A percentile compares a stretch with the other conserved stretches of the same genome.
phyloP scores from a whole-genome alignment of 179 eudicot species.

The Beta macrorhiza region DNA sequence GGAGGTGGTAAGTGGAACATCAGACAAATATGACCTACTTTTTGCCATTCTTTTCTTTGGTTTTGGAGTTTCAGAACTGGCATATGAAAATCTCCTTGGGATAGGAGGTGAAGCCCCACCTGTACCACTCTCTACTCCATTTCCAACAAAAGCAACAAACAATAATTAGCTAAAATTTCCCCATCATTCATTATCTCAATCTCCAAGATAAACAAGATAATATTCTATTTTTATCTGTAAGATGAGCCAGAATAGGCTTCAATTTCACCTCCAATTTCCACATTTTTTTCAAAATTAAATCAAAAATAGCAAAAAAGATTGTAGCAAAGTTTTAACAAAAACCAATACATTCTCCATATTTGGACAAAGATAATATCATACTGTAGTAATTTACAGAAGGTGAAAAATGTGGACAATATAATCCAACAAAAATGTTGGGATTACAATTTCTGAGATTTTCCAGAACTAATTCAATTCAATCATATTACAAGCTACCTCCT shows the following conservation, averaged over 20 bases:
- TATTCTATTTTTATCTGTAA: too few species aligned
- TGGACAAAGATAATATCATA: neutral
- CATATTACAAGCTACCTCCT: neutral
- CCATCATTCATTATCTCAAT: constrained; percentile 2
- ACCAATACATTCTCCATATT: neutral
- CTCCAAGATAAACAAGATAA: neutral
- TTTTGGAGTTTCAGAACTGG: constrained; percentile 39
- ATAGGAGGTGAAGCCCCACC: constrained; percentile 43
- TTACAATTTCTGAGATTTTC: neutral
- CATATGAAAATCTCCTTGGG: constrained; percentile 38
- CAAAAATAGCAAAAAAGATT: neutral
- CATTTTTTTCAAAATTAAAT: neutral
- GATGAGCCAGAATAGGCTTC: neutral
- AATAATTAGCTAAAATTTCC: constrained; percentile 18
- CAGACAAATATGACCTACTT: constrained; percentile 45
- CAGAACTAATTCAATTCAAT: neutral
- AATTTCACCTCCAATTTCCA: neutral
- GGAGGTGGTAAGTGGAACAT: constrained; percentile 19
- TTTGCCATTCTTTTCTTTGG: constrained; percentile 42
- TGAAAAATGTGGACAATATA: neutral
- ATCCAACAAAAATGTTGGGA: neutral
- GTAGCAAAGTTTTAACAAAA: neutral
- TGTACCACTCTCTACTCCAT: constrained; percentile 38
- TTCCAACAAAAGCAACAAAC: constrained; percentile 11
- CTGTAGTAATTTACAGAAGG: neutral